These are phyloP conservation scores for Eragrostis nindensis DNA, from an alignment of 176 grass and related monocot species.

Conservation along the genomic window DNA sequence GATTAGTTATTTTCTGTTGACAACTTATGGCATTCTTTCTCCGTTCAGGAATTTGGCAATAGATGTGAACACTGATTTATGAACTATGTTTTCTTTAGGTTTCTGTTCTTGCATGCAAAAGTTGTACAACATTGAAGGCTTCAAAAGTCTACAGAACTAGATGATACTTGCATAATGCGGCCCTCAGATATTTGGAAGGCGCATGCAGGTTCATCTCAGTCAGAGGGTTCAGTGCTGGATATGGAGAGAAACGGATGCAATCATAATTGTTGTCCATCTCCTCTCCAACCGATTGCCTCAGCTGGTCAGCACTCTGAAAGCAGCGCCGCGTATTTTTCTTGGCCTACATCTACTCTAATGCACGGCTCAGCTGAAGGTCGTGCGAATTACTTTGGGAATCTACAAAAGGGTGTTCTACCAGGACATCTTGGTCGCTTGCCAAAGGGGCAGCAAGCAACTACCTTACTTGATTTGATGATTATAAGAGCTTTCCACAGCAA, in stretches of 20 bases:
- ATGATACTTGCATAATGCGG: conserved; percentile 65
- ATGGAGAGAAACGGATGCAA: conserved; percentile 69
- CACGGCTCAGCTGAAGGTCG: conserved; percentile 89
- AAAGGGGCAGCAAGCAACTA: conserved; percentile 78
- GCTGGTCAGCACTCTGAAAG: conserved; percentile 88
- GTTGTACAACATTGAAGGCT: conserved; percentile 15
- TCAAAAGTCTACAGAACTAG: conserved; percentile 23
- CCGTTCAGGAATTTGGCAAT: not conserved
- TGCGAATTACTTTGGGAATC: conserved; percentile 93
- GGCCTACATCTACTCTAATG: conserved; percentile 94
- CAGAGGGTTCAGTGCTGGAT: conserved; percentile 51
- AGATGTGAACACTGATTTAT: not conserved
- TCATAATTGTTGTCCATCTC: conserved; percentile 54
- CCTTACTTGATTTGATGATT: conserved; percentile 97
- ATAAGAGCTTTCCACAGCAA: conserved; percentile 99
- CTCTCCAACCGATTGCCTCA: conserved; percentile 80
- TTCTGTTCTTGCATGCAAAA: conserved; percentile 14
- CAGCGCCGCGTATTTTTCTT: conserved; percentile 93
- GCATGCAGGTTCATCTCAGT: conserved; percentile 51
- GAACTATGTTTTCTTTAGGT: conserved; percentile 13
- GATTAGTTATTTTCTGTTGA: conserved; percentile 13
- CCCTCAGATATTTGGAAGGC: conserved; percentile 52
- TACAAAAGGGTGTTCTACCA: conserved; percentile 93
- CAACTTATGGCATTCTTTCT: not conserved
- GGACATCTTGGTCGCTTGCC: conserved; percentile 79